Evolutionary conservation across 148 eudicot species (phyloP), one percentile per base, ranked within the genome.

Genomic region (Euryodendron excelsum): DNA sequence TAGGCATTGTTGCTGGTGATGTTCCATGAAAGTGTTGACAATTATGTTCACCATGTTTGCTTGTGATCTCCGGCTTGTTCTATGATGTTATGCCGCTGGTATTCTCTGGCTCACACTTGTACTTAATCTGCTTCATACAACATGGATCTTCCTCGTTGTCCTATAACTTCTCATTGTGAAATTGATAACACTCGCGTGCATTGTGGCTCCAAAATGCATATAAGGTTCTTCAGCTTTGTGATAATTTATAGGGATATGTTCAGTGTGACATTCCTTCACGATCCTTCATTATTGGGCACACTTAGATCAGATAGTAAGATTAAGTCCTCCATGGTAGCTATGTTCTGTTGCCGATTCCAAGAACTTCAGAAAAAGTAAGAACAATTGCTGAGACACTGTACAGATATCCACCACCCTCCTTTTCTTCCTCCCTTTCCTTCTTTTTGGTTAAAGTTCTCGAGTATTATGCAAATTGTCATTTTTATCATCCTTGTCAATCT

Each of bases 111-210:
- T 60, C 11, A 17, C 14, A 20, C 58, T 63, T 47, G 34, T 25
- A 60, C 78, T 76, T 18, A 41, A 65, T 37, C 72, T 50, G 62
- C 39, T 59, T 56, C 58, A 65, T 72, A 2, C 33, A 9, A 44
- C 60, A 44, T 15, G 27, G 66, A 67, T 80, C 67, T 76, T 59
- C 37, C 21, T 30, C 61, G 34, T 41, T 75, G 69, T 74, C 60
- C 21, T 39, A 34, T 44, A 73, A 58, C 47, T 65, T 41, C 5
- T 63, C 47, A 6, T 73, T 53, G 23, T 72, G 69, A 66, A 33
- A 34, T 18, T 31, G 62, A 61, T 17, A 50, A 20, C 55, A 5
- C 60, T 25, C 21, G 15, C 18, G 14, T 23, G 18, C n/a, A 27
- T 59, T 56, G 25, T n/a, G 58, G 45, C 33, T 65, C 58, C 34